Conservation (phyloP, 768 basidiomycete genomes). For the Kwoniella botswanensis region DNA sequence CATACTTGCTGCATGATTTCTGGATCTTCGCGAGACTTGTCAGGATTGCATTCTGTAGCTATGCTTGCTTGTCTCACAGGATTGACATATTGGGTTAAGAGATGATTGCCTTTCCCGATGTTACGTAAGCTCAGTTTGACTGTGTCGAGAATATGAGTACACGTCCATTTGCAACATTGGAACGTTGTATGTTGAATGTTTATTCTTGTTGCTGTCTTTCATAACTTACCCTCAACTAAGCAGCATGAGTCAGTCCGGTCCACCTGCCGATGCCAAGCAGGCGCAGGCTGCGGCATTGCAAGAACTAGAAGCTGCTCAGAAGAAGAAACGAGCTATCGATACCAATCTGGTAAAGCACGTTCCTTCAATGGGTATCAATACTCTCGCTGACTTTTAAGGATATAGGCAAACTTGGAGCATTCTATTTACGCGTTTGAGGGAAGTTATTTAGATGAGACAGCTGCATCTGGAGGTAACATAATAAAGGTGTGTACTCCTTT, state of each 20-base stretch:
- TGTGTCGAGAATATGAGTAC: not conserved
- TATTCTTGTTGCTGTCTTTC: not conserved
- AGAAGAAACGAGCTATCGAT: slow-evolving; percentile 45
- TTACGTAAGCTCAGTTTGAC: slow-evolving; percentile 4
- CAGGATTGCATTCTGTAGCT: too few species aligned
- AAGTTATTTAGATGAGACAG: slow-evolving; percentile 59
- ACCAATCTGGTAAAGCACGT: slow-evolving; percentile 32
- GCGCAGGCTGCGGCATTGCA: slow-evolving; percentile 49
- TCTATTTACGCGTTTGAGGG: slow-evolving; percentile 60
- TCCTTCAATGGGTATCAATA: not conserved
- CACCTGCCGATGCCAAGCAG: slow-evolving; percentile 55
- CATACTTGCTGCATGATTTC: slow-evolving; percentile 26
- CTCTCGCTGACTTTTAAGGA: not conserved
- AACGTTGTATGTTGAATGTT: not conserved
- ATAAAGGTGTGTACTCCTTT: slow-evolving; percentile 54
- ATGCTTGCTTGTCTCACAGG: too few species aligned
- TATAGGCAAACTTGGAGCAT: slow-evolving; percentile 58
- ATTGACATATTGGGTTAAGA: too few species aligned
- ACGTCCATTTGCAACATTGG: not conserved
- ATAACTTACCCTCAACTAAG: not conserved
- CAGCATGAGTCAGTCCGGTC: slow-evolving; percentile 47
- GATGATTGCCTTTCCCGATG: too few species aligned
- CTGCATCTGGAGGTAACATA: slow-evolving; percentile 59
- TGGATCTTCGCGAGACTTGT: not conserved
- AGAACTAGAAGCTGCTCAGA: slow-evolving; percentile 50